Conservation (phyloP, 2,329 filamentous ascomycete genomes). For the Grosmannia huntii region DNA sequence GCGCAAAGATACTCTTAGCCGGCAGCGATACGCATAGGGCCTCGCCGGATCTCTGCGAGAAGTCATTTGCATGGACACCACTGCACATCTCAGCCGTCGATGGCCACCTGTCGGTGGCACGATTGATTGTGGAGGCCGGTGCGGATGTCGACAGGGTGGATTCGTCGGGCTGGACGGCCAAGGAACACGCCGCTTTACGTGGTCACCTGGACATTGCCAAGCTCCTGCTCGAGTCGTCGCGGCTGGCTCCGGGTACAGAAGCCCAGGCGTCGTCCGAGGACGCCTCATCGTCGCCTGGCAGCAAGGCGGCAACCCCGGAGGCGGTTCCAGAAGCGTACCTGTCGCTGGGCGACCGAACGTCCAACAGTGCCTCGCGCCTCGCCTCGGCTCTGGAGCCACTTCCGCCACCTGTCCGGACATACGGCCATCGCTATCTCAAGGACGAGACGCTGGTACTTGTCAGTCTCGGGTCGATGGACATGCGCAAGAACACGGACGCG, state of each 20-base stretch:
- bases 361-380: slow-evolving; percentile 36
- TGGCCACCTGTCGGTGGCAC: slow-evolving; percentile 61
- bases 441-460: slow-evolving; percentile 83
- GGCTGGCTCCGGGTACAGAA: slow-evolving; percentile 15
- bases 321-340: slow-evolving; percentile 32
- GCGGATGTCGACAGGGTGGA: slow-evolving; percentile 65
- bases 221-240: slow-evolving; percentile 46
- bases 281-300: background rate
- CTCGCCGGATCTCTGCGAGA: slow-evolving; percentile 52
- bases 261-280: slow-evolving; percentile 14
- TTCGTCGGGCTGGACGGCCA: slow-evolving; percentile 85
- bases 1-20: slow-evolving; percentile 61
- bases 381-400: slow-evolving; percentile 18
- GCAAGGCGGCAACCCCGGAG: background rate
- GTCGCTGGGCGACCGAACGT: slow-evolving; percentile 49
- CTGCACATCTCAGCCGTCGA: slow-evolving; percentile 87
- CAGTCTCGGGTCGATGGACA: slow-evolving; percentile 89
- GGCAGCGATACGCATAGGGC: slow-evolving; percentile 56
- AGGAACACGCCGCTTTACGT: slow-evolving; percentile 81
- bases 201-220: slow-evolving; percentile 75
- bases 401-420: slow-evolving; percentile 74
- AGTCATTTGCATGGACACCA: slow-evolving; percentile 88
- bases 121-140: slow-evolving; percentile 65
- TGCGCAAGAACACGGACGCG: slow-evolving; percentile 65
- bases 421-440: slow-evolving; percentile 88